phyloP scores from a whole-genome alignment of 73 alveolate genomes.

The Stentor coeruleus region DNA sequence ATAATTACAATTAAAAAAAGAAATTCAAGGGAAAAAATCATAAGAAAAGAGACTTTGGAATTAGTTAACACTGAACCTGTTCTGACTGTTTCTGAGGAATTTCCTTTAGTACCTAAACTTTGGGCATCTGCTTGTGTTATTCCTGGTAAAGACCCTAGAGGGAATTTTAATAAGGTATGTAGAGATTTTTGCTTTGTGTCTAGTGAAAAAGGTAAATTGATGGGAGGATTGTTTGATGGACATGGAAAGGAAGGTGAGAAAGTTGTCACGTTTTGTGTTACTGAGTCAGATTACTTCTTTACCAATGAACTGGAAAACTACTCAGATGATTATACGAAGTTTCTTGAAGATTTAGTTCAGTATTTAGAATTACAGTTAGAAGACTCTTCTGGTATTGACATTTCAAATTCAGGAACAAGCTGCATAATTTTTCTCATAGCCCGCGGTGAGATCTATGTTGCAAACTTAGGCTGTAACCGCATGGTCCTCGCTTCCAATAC shows the following conservation, averaged over 20 bases:
- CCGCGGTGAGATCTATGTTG: background rate
- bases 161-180: background rate
- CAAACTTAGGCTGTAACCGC: background rate
- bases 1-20: background rate
- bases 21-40: background rate
- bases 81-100: background rate
- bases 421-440: background rate
- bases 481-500: background rate
- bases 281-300: background rate
- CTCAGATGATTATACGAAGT: background rate
- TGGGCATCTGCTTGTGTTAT: background rate
- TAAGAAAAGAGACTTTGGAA: background rate
- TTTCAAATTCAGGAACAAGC: conserved; percentile 12
- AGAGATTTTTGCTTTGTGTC: background rate
- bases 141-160: conserved; percentile 20
- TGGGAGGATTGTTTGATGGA: conserved; percentile 29
- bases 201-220: background rate
- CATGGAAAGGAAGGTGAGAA: conserved; percentile 27
- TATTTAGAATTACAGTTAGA: background rate
- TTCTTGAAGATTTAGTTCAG: background rate
- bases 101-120: background rate
- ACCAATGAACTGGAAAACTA: background rate
- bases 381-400: background rate
- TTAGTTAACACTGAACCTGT: background rate
- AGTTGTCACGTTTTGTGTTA: background rate